phyloP scores from a whole-genome alignment of 345 rosid species.

The Hibiscus mutabilis region DNA sequence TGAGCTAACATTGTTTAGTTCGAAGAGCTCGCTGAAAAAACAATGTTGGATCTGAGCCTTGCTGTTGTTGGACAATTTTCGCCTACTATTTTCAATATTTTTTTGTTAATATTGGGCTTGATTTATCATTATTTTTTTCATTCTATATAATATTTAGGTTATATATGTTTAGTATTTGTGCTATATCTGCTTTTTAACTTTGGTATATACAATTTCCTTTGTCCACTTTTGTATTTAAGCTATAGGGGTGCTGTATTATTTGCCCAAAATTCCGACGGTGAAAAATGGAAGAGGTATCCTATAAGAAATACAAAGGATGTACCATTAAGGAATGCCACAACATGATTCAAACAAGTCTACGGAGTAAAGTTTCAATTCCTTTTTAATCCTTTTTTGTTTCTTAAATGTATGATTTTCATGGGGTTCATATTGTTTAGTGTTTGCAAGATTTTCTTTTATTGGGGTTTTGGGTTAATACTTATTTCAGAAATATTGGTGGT shows the following conservation, averaged over 20 bases:
- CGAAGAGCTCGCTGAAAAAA: neutral
- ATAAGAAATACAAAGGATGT: neutral
- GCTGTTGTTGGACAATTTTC: neutral
- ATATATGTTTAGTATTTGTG: too few species aligned
- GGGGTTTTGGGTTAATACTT: neutral
- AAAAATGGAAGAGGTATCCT: neutral
- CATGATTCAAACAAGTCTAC: slow-evolving; percentile 33
- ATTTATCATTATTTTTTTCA: neutral
- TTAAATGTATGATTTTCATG: neutral
- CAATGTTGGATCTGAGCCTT: neutral
- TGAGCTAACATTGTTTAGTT: neutral
- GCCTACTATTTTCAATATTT: neutral
- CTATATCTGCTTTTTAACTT: too few species aligned
- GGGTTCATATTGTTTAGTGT: neutral
- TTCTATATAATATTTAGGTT: too few species aligned
- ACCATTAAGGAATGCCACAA: neutral
- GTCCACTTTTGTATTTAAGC: too few species aligned
- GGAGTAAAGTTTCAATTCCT: slow-evolving; percentile 27
- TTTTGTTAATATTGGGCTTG: neutral
- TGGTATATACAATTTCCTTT: too few species aligned
- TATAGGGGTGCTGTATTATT: slow-evolving; percentile 20
- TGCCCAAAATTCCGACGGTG: neutral
- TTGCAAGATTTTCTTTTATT: neutral
- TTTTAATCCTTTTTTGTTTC: neutral
- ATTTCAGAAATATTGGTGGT: neutral